phyloP scores from a whole-genome alignment of 345 rosid species.

The Combretum micranthum region DNA sequence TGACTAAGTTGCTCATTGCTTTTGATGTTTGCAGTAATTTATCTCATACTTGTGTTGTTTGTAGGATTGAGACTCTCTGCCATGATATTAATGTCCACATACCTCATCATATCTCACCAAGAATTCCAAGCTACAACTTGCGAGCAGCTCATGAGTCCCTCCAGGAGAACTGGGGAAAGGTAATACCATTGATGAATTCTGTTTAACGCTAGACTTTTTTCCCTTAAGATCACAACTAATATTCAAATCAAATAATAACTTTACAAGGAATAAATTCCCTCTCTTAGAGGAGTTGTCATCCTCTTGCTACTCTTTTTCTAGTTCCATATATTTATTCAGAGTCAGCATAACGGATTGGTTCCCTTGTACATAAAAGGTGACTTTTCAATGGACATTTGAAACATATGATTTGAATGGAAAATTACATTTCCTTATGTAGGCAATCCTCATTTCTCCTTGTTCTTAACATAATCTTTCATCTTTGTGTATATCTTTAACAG shows the following conservation, averaged over 20 bases:
- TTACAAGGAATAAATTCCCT: neutral
- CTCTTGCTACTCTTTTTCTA: too few relatives aligned
- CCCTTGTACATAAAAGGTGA: too few relatives aligned
- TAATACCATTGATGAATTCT: slow-evolving; percentile 2
- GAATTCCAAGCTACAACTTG: slow-evolving; percentile 86
- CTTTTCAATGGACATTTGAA: too few relatives aligned
- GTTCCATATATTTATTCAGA: too few relatives aligned
- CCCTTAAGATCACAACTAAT: slow-evolving; percentile 1
- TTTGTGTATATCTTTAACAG: slow-evolving; percentile 25
- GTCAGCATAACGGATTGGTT: too few relatives aligned
- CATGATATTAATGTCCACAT: slow-evolving; percentile 83
- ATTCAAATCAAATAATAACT: neutral
- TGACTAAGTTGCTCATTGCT: too few relatives aligned
- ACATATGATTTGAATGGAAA: too few relatives aligned
- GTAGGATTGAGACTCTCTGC: slow-evolving; percentile 91
- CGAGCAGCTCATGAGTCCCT: slow-evolving; percentile 65
- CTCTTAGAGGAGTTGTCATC: too few relatives aligned
- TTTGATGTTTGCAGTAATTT: neutral
- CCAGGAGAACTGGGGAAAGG: slow-evolving; percentile 95
- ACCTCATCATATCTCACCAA: slow-evolving; percentile 69
- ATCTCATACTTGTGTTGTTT: slow-evolving; percentile 10
- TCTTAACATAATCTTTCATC: too few relatives aligned
- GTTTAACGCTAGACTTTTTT: neutral
- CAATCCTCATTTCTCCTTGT: too few relatives aligned
- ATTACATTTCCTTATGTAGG: too few relatives aligned